phyloP scores from a whole-genome alignment of 352 stramenopile species.

The Globisporangium splendens region DNA sequence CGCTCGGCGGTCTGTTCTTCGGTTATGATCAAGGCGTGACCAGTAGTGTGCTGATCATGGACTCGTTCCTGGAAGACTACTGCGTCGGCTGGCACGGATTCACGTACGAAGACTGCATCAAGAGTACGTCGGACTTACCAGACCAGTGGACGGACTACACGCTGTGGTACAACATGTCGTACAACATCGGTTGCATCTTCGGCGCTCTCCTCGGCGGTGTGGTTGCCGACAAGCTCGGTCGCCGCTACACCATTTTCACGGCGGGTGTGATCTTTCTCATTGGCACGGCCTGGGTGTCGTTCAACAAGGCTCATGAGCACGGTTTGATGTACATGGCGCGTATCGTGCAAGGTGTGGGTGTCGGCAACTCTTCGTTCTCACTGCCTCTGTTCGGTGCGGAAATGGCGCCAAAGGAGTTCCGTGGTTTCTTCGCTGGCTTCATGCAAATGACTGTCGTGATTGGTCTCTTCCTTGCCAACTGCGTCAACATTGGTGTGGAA shows the following conservation, averaged over 20 bases:
- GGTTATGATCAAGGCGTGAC: no score
- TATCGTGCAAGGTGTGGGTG: conserved; percentile 30
- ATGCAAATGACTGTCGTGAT: conserved; percentile 38
- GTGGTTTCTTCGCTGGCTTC: conserved; percentile 31
- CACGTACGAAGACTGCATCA: conserved; percentile 22
- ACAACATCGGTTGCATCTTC: conserved; percentile 30
- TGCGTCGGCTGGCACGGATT: conserved; percentile 34
- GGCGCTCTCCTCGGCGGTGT: conserved; percentile 29
- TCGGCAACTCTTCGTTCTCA: conserved; percentile 33
- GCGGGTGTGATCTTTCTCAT: conserved; percentile 31
- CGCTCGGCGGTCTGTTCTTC: no score
- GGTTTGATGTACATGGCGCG: conserved; percentile 25
- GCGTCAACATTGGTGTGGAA: conserved; percentile 33
- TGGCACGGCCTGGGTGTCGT: conserved; percentile 28
- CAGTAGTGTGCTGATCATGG: no score
- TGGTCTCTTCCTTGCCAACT: conserved; percentile 29
- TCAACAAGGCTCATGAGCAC: conserved; percentile 19
- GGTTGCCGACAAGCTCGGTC: conserved; percentile 25
- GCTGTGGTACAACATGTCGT: conserved; percentile 33
- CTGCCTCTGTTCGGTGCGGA: conserved; percentile 35
- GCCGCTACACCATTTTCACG: conserved; percentile 31
- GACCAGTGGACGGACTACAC: conserved; percentile 30
- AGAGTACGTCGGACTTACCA: conserved; percentile 16
- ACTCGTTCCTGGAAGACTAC: conserved; percentile 37
- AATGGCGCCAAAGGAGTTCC: conserved; percentile 30